Evolutionary conservation across 768 basidiomycete species (phyloP).

Genomic region (Podaxis sp.): DNA sequence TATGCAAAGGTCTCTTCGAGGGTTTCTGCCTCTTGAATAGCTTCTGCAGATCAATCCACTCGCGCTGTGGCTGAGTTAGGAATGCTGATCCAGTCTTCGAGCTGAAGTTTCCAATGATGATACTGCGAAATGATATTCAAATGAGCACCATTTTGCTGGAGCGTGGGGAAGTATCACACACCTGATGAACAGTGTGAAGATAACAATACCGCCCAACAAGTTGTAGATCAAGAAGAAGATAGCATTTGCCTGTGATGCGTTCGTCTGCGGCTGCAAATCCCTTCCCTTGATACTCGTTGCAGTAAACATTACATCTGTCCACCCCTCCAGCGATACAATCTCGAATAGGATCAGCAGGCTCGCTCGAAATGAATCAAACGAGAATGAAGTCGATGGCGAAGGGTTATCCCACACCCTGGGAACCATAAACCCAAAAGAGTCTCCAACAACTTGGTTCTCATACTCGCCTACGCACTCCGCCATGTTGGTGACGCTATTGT

Average conservation of each 20-base stretch:
- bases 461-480: conserved; percentile 76
- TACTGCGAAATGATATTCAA: conserved; percentile 43
- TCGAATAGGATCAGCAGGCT: conserved; percentile 93
- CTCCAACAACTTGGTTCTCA: conserved; percentile 56
- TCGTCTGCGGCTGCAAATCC: conserved; percentile 66
- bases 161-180: conserved; percentile 28
- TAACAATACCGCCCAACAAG: conserved; percentile 85
- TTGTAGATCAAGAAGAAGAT: conserved; percentile 93
- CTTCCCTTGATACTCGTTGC: conserved; percentile 75
- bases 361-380: conserved; percentile 83
- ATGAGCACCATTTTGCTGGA: conserved; percentile 13
- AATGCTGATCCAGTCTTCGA: conserved; percentile 84
- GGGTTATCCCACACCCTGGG: conserved; percentile 93
- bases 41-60: conserved; percentile 93
- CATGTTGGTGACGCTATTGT: conserved; percentile 51
- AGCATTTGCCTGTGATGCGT: conserved; percentile 78
- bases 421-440: conserved; percentile 64
- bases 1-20: conserved; percentile 70
- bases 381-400: conserved; percentile 77
- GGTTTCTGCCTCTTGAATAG: conserved; percentile 85
- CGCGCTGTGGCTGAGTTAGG: conserved; percentile 81
- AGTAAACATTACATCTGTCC: conserved; percentile 89
- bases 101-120: conserved; percentile 94
- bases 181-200: conserved; percentile 90
- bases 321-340: conserved; percentile 93